These are phyloP conservation scores for Leccinum variicolor DNA, from an alignment of 768 basidiomycete genomes.

Conservation along the genomic window DNA sequence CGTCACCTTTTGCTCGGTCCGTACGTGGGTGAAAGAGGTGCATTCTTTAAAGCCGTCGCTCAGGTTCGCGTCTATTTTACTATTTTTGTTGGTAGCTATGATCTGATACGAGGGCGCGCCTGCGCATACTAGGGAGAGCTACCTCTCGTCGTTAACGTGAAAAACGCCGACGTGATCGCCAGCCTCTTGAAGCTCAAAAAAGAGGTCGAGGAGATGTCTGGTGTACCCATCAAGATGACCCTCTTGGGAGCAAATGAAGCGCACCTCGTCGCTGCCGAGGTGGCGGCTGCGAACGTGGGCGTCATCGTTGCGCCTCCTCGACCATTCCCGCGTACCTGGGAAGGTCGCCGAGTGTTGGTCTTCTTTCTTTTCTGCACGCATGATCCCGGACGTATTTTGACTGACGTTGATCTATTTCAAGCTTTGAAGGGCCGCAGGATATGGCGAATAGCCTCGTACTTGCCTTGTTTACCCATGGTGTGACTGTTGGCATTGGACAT, in stretches of 20 bases:
- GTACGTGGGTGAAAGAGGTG: slow-evolving; percentile 22
- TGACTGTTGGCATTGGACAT: slow-evolving; percentile 60
- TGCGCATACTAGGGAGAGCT: slow-evolving; percentile 43
- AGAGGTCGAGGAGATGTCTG: slow-evolving; percentile 42
- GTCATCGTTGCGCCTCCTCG: slow-evolving; percentile 66
- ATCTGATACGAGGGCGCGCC: slow-evolving; percentile 4
- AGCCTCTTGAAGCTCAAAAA: slow-evolving; percentile 59
- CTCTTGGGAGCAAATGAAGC: slow-evolving; percentile 61
- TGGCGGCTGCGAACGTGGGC: slow-evolving; percentile 57
- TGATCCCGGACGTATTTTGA: not conserved
- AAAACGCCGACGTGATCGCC: slow-evolving; percentile 76
- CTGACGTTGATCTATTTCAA: slow-evolving; percentile 15
- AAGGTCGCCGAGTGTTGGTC: slow-evolving; percentile 58
- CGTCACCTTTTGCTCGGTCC: slow-evolving; percentile 42
- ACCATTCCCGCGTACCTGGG: slow-evolving; percentile 67
- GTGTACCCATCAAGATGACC: slow-evolving; percentile 38
- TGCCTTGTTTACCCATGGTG: slow-evolving; percentile 49
- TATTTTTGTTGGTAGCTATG: not conserved
- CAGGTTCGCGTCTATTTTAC: slow-evolving; percentile 32
- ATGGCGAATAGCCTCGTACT: slow-evolving; percentile 68
- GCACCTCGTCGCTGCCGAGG: slow-evolving; percentile 40
- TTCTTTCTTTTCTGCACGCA: not conserved
- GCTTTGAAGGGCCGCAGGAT: slow-evolving; percentile 68
- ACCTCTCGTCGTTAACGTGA: slow-evolving; percentile 62
- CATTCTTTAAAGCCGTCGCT: slow-evolving; percentile 35